Base-by-base conservation (phyloP, 1,139 yeast genomes). In the Debaryomyces subglobosus region DNA sequence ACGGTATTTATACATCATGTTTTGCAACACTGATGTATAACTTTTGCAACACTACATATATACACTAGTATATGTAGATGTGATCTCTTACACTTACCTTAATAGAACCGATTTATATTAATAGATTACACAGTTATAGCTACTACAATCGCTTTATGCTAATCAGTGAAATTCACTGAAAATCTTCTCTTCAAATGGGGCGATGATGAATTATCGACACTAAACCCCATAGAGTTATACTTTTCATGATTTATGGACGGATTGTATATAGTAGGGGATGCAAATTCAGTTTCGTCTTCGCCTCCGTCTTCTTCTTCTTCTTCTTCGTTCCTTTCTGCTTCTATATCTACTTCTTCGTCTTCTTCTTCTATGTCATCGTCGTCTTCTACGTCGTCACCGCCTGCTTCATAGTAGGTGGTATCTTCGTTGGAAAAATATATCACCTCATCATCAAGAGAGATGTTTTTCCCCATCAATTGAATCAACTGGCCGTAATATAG, bases 401-500 rank as follows among this genome's bases (percentile, higher is more conserved):
- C 38, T 15, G 43, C 50, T 10, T 45, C 52, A 18, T 44, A 51
- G 32, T 41, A 20, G 23, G 39, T 18, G 7, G 18, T 36, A 8
- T 45, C 30, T 9, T 37, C 27, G 8, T 27, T 33, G 33, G 43
- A 16, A 15, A 46, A 23, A 32, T 50, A 52, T 13, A 42, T 23
- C 5, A 44, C 33, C 24, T 47, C 50, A 35, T 53, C 63, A 38
- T 55, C 57, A 9, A 50, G 46, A 6, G 59, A 50, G 12, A 56
- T 53, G 50, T 62, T 64, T 45, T 65, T 68, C 1, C 92, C 94
- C 65, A 85, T 84, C 36, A 86, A 63, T 38, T 75, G 79, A 24
- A 86, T 76, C 73, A 86, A 81, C 55, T 83, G 85, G 35, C 66
- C 65, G 56, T 86, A 86, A 57, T 85, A 85, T 49, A 81, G 65